Conservation (phyloP, 257 asterid species). For the Solanum lignicaule region DNA sequence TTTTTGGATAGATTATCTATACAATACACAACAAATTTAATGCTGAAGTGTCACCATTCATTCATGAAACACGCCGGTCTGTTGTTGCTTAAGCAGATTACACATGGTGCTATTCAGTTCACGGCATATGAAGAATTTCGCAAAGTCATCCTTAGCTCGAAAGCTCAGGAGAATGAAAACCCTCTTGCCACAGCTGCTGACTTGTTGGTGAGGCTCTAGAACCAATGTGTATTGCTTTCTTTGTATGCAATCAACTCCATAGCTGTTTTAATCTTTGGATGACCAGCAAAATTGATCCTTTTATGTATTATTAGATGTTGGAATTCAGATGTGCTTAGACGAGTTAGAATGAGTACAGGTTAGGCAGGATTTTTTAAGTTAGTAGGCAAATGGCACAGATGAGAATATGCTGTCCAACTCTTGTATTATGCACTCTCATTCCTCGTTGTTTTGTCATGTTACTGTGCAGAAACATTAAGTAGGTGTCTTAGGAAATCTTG, state of each 20-base stretch:
- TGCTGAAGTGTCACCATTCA: background rate
- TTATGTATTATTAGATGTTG: background rate
- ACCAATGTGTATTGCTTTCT: background rate
- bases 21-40: background rate
- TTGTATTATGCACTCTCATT: background rate
- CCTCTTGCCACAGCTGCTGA: conserved; percentile 20
- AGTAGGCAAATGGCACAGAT: background rate
- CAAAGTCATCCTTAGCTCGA: conserved; percentile 33
- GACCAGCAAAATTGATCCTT: background rate
- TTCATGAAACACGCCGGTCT: conserved; percentile 9
- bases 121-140: conserved; percentile 91
- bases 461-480: background rate
- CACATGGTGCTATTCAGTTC: conserved; percentile 97
- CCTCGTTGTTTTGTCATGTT: background rate
- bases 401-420: background rate
- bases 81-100: conserved; percentile 64
- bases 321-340: background rate
- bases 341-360: background rate
- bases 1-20: background rate
- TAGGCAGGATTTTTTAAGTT: background rate
- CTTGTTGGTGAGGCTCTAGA: conserved; percentile 53
- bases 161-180: conserved; percentile 24
- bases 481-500: background rate
- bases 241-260: background rate
- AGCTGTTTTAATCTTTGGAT: background rate